Percentiles rank a stretch among this genome's conserved stretches.
phyloP scores from a whole-genome alignment of 2,329 filamentous ascomycete species.

The Sclerotinia glacialis region DNA sequence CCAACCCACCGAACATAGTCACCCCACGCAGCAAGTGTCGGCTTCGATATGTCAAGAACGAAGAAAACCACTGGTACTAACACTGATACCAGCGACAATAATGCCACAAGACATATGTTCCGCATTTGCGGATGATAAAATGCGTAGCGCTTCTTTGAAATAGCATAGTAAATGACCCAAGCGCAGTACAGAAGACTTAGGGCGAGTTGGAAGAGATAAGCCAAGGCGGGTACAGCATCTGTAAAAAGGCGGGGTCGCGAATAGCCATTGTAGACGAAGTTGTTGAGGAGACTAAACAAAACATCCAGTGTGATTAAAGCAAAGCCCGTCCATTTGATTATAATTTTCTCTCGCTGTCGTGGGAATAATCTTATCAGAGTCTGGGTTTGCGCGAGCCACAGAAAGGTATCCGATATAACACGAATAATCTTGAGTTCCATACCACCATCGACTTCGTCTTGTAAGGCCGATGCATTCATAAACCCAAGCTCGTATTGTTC shows the following conservation, averaged over 20 bases:
- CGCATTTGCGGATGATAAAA: slow-evolving; percentile 72
- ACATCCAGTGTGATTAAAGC: slow-evolving; percentile 88
- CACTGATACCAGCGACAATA: slow-evolving; percentile 62
- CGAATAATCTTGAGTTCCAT: slow-evolving; percentile 85
- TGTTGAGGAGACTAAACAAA: slow-evolving; percentile 87
- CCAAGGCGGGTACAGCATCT: slow-evolving; percentile 80
- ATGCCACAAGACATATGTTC: slow-evolving; percentile 65
- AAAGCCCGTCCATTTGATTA: slow-evolving; percentile 98
- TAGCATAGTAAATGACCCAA: slow-evolving; percentile 71
- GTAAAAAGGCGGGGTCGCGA: slow-evolving; percentile 72
- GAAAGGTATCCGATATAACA: slow-evolving; percentile 90
- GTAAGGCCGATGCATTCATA: slow-evolving; percentile 74
- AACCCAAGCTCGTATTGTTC: slow-evolving; percentile 75
- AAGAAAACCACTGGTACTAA: slow-evolving; percentile 74
- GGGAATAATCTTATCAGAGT: slow-evolving; percentile 94
- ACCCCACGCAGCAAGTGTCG: slow-evolving; percentile 69
- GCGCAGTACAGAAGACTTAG: slow-evolving; percentile 69
- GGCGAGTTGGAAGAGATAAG: slow-evolving; percentile 69
- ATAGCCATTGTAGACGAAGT: slow-evolving; percentile 63
- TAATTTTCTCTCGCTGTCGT: slow-evolving; percentile 92
- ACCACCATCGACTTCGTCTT: slow-evolving; percentile 76
- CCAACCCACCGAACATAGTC: slow-evolving; percentile 77
- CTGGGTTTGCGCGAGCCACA: slow-evolving; percentile 97
- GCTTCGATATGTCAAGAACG: slow-evolving; percentile 68
- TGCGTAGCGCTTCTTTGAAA: slow-evolving; percentile 67